Evolutionary conservation across 2,329 filamentous ascomycete genomes (phyloP).

Genomic region (Zelopaecilomyces penicillatus): DNA sequence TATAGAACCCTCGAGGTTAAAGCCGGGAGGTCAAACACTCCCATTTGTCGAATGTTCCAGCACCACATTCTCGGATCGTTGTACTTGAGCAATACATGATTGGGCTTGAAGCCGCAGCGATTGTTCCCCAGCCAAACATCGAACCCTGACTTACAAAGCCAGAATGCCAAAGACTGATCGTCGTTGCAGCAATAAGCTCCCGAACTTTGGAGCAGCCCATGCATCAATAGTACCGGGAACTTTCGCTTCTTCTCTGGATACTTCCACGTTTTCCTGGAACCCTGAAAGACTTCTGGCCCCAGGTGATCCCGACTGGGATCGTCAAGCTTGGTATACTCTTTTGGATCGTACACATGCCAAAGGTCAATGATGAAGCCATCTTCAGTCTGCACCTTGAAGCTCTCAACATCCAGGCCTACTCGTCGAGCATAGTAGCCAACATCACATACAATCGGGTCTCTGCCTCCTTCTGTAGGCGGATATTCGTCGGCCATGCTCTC

Average conservation of each 20-base stretch:
- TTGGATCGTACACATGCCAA: constrained; percentile 84
- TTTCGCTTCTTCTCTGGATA: constrained; percentile 41
- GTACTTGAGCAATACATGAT: constrained; percentile 62
- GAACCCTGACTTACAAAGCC: constrained; percentile 82
- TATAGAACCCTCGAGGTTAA: constrained; percentile 69
- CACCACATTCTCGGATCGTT: constrained; percentile 88
- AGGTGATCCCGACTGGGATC: constrained; percentile 41
- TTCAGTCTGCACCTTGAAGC: constrained; percentile 79
- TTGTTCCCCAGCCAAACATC: constrained; percentile 97
- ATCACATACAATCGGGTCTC: constrained; percentile 70
- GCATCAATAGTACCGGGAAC: constrained; percentile 80
- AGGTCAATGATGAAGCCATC: constrained; percentile 86
- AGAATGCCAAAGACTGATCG: constrained; percentile 83
- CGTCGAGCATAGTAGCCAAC: constrained; percentile 78
- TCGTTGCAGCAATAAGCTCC: constrained; percentile 88
- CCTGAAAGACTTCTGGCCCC: constrained; percentile 54
- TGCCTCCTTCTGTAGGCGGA: constrained; percentile 68
- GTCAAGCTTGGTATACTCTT: constrained; percentile 52
- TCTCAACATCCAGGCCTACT: constrained; percentile 79
- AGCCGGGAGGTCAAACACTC: constrained; percentile 77
- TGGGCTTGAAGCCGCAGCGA: constrained; percentile 73
- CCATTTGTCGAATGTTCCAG: constrained; percentile 95
- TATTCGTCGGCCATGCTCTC: constrained; percentile 48
- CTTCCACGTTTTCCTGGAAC: constrained; percentile 27
- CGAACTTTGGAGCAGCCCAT: constrained; percentile 78